Evolutionary conservation across 179 eudicot genomes (phyloP), one percentile per base, ranked within the genome.

Genomic region (Patellifolia procumbens): DNA sequence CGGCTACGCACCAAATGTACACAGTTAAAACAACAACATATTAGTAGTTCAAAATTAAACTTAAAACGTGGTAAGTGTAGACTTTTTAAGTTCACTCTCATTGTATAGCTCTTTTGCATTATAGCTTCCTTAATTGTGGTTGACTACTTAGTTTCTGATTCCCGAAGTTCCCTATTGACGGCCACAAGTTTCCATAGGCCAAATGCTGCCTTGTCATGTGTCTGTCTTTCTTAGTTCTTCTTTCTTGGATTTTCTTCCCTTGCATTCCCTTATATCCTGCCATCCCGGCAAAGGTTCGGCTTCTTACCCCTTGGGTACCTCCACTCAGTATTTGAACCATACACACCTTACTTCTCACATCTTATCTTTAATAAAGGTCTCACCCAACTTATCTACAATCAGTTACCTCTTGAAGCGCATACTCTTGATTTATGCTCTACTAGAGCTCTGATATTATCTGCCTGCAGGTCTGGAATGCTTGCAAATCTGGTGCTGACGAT

Each of bases 401-500:
- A 13, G 19, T 55, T 22, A 20, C n/a, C 39, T 39, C 29, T 74
- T 28, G 26, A 45, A 34, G 31, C 28, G 58, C 29, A 7, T 59
- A 11, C 37, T 61, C 46, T 28, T 62, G n/a, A n/a, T 15, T 4
- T 67, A 15, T 70, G 63, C 39, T 45, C 48, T 58, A 7, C 29
- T 26, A 72, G 19, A 15, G 62, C 72, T 48, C 68, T 34, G 56
- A 69, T 60, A 59, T 19, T 52, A 70, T 48, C 26, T 80, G 51
- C 70, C 77, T 80, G 80, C 89, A 93, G 98, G 98, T 93, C 17
- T 93, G 98, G 98, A 92, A 86, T 84, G 95, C 97, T 76, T 89
- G 90, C 75, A 93, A 90, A 85, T 78, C 91, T 34, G 82, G 80
- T 62, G 58, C 85, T 26, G 96, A 93, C 79, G 91, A 93, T 76